Evolutionary conservation across 768 basidiomycete species (phyloP), one percentile per base, ranked within the genome.

Genomic region (Naganishia kalamii): DNA sequence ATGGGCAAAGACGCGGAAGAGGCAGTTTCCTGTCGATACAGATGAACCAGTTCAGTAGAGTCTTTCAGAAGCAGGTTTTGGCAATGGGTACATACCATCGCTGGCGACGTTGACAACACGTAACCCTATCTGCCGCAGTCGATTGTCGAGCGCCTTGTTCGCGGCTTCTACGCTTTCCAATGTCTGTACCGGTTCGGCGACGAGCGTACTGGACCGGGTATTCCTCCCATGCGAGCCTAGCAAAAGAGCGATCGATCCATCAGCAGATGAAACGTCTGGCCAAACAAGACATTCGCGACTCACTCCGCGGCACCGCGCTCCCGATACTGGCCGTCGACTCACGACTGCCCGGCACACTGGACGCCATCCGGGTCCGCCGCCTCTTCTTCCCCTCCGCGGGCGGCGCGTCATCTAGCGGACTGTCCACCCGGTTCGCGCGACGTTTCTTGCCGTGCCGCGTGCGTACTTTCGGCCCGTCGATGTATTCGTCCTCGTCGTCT

Each of bases 101-200:
- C 54, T 57, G 19, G 54, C 54, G 21, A 57, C 54, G 17, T 57
- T 57, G 5, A 57, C 54, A 4, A 57, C 54, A 40, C 54, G 54
- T 37, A 57, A 25, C 13, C 54, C 54, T 23, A 57, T 57, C 54
- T 57, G 33, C 12, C 54, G 35, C 4, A 57, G 37, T 25, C 54
- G 54, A 37, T 57, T 35, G 27, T 40, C 54, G n/a, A 57, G 19
- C 33, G 54, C 54, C 35, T 57, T 57, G 54, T 57, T 57, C 13
- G 54, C 23, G 3, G 54, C 54, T n/a, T 37, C 54, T n/a, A 57
- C 54, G 37, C 54, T 57, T 37, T 57, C 54, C 54, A 57, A 33
- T 1, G 54, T 57, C 35, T 57, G 54, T 35, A 25, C 54, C 21
- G 54, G 54, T 37, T 57, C 54, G 7, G 54, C 54, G 13, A 37